A percentile compares a stretch with the other conserved stretches of the same genome.
Conservation (phyloP, 2,329 filamentous ascomycete species). For the Fusarium multiceps region DNA sequence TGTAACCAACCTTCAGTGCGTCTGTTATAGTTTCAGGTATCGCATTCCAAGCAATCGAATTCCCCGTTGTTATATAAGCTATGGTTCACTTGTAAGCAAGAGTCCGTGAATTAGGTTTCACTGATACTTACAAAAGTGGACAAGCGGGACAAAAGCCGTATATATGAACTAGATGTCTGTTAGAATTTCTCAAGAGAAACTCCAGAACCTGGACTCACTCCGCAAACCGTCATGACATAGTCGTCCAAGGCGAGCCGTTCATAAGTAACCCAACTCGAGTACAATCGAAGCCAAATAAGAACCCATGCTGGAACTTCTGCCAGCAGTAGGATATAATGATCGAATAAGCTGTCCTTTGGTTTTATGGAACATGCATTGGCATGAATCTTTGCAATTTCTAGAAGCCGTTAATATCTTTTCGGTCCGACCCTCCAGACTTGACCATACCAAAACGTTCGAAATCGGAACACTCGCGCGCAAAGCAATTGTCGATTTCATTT, state of each 20-base stretch:
- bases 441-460: slow-evolving; percentile 39
- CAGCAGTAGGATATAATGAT: slow-evolving; percentile 51
- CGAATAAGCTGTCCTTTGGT: slow-evolving; percentile 46
- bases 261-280: slow-evolving; percentile 49
- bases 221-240: slow-evolving; percentile 53
- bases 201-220: slow-evolving; percentile 40
- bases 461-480: slow-evolving; percentile 28
- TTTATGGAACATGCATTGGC: slow-evolving; percentile 50
- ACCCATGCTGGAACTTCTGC: slow-evolving; percentile 52
- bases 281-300: slow-evolving; percentile 53
- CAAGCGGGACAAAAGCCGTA: slow-evolving; percentile 29
- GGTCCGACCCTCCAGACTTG: neutral
- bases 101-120: no score
- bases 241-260: slow-evolving; percentile 53
- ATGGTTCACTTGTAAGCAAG: slow-evolving; percentile 4
- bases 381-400: slow-evolving; percentile 49
- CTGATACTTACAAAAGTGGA: slow-evolving; percentile 22
- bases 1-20: slow-evolving; percentile 26
- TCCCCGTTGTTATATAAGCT: slow-evolving; percentile 19
- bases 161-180: slow-evolving; percentile 41
- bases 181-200: neutral
- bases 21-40: slow-evolving; percentile 15
- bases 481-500: slow-evolving; percentile 24
- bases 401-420: slow-evolving; percentile 5
- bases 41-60: slow-evolving; percentile 9